These are phyloP conservation scores for Trichoderma atrobrunneum DNA, from an alignment of 2,329 filamentous ascomycete genomes.

Conservation along the genomic window DNA sequence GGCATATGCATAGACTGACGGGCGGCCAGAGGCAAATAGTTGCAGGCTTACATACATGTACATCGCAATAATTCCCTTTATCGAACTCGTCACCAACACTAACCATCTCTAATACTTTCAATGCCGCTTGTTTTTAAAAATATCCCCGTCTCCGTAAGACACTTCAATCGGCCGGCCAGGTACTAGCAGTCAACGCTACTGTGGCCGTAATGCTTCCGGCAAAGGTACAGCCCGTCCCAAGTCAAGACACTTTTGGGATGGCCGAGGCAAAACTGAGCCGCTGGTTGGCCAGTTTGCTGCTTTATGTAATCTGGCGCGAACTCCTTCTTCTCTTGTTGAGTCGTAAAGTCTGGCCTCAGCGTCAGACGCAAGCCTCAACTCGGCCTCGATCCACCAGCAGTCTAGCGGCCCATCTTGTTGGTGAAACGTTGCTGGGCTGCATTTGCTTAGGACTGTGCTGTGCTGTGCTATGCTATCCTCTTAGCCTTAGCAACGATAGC, in stretches of 20 bases:
- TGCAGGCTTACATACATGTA: too few species aligned
- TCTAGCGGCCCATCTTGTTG: neutral
- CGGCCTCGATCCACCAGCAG: slow-evolving; percentile 11
- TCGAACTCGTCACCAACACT: neutral
- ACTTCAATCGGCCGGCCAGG: neutral
- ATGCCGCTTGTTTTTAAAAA: neutral
- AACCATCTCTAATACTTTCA: neutral
- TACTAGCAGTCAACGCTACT: neutral
- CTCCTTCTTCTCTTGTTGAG: neutral
- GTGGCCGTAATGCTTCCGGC: neutral
- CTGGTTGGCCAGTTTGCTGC: neutral
- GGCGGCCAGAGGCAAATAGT: too few species aligned
- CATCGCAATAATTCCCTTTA: too few species aligned
- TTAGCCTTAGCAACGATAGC: neutral
- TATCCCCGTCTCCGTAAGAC: neutral
- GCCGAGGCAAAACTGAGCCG: neutral
- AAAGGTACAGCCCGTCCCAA: neutral
- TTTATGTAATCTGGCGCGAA: slow-evolving; percentile 14
- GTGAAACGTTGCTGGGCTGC: slow-evolving; percentile 17
- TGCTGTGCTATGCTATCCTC: neutral
- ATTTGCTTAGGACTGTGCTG: neutral
- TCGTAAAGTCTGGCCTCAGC: neutral
- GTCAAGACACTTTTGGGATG: neutral
- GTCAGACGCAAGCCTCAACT: slow-evolving; percentile 14
- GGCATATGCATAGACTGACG: neutral